Evolutionary conservation across 257 asterid species (phyloP), one percentile per base, ranked within the genome.

Genomic region (Vinca minor): DNA sequence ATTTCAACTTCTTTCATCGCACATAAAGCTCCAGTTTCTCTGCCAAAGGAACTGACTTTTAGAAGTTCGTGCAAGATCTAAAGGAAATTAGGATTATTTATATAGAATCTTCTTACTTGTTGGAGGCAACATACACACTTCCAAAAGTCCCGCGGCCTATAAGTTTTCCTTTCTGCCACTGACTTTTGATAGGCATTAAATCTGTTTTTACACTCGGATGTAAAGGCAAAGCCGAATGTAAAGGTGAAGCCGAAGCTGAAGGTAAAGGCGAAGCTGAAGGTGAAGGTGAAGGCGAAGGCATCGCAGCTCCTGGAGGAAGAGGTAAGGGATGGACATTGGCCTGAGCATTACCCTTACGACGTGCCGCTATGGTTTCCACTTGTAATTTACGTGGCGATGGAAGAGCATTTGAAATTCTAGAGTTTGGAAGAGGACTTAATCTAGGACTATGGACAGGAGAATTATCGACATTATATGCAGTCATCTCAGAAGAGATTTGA

Each of bases 1-100:
- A 90, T 78, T 55, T 90, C 97, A 62, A 90, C 97, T 77, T 85
- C 97, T 85, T 90, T 90, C 97, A 90, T 82, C 2, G 97, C 97
- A 77, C 97, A 90, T 73, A 85, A 87, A 46, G 96, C 96, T 71
- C 97, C 96, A 53, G 96, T 90, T 73, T 87, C 89, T 71, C 95
- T 90, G 78, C 21, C 20, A 12, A 34, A 60, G 60, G 50, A 73
- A 59, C 39, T 44, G 53, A 28, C 49, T 50, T 38, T 15, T 31
- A 34, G 32, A 17, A 5, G 45, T 35, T 49, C 21, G 5, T 50
- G 36, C 14, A 20, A 41, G 32, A 53, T 17, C 21, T n/a, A 36
- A 12, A 39, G 41, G 38, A 71, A 57, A 39, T 7, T 49, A 35
- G 32, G 53, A 60, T 42, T 26, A 18, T 52, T 9, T 63, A 25